Evolutionary conservation across 2,329 filamentous ascomycete genomes (phyloP).

Genomic region (Aspergillus intermedius): DNA sequence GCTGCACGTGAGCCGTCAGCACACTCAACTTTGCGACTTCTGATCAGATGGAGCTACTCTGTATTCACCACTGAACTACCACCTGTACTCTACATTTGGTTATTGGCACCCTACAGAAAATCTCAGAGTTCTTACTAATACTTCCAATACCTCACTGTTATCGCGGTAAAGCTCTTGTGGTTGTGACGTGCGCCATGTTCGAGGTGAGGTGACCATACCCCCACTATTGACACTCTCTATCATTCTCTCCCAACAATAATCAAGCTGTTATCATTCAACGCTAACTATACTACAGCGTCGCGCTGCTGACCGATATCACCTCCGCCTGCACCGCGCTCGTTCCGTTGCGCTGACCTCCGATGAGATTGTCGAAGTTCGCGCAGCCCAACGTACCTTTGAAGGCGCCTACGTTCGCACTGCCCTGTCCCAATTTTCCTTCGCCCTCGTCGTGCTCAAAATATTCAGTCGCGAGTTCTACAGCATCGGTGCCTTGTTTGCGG

Average conservation of each 20-base stretch:
- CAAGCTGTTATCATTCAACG: not conserved
- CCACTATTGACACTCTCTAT: not conserved
- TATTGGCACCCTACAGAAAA: too few relatives aligned
- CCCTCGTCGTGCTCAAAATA: conserved; percentile 89
- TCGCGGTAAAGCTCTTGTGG: too few relatives aligned
- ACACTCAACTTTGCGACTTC: too few relatives aligned
- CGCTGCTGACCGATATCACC: conserved; percentile 66
- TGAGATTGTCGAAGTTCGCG: conserved; percentile 90
- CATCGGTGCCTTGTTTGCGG: conserved; percentile 91
- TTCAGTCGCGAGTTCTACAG: conserved; percentile 95
- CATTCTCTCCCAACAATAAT: not conserved
- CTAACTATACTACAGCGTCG: conserved; percentile 45
- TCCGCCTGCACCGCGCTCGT: conserved; percentile 76
- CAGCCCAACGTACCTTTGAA: conserved; percentile 92
- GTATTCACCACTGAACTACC: too few relatives aligned
- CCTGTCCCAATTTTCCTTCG: conserved; percentile 89
- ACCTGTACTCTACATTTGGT: too few relatives aligned
- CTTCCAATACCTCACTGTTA: too few relatives aligned
- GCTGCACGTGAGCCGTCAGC: too few relatives aligned
- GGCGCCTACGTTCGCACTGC: conserved; percentile 94
- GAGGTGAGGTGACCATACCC: conserved; percentile 15
- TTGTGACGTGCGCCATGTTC: conserved; percentile 16
- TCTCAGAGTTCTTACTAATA: too few relatives aligned
- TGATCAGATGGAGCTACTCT: too few relatives aligned
- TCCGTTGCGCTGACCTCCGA: conserved; percentile 73